Conservation (phyloP, 257 asterid species). For the Petunia axillaris region DNA sequence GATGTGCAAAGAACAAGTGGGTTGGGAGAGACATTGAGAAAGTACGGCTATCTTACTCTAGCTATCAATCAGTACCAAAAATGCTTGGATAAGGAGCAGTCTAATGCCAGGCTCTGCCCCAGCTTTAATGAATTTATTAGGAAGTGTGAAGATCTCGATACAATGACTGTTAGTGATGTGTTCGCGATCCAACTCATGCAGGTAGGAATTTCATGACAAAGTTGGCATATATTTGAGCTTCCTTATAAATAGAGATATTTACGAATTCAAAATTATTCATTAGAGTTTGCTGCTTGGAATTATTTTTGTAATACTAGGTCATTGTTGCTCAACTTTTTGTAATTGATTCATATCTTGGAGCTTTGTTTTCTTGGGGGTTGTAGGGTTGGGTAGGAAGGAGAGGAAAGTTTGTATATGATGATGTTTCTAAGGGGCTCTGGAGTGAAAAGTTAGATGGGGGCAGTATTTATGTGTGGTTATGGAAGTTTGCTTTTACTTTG, state of each 20-base stretch:
- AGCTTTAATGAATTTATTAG: conserved; percentile 65
- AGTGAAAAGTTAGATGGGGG: neutral
- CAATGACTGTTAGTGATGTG: conserved; percentile 88
- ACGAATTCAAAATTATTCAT: no score
- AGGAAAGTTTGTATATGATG: neutral
- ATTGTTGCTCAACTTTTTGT: neutral
- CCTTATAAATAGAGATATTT: no score
- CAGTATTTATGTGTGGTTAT: no score
- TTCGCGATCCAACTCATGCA: conserved; percentile 97
- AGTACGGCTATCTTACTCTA: conserved; percentile 84
- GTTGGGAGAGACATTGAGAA: conserved; percentile 83
- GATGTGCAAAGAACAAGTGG: conserved; percentile 91
- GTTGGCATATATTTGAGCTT: conserved; percentile 6
- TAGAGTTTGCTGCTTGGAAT: conserved; percentile 19
- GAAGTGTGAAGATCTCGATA: conserved; percentile 80
- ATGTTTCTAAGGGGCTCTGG: neutral
- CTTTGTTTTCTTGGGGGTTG: neutral
- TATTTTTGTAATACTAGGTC: neutral
- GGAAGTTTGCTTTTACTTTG: neutral
- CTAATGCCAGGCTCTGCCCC: conserved; percentile 55
- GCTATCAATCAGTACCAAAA: conserved; percentile 72
- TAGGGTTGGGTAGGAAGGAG: neutral
- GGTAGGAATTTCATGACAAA: conserved; percentile 45
- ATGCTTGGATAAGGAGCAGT: conserved; percentile 55
- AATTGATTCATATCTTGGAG: neutral